These are phyloP conservation scores for Penicillium flavigenum DNA, from an alignment of 495 filamentous ascomycete species.

Conservation along the genomic window DNA sequence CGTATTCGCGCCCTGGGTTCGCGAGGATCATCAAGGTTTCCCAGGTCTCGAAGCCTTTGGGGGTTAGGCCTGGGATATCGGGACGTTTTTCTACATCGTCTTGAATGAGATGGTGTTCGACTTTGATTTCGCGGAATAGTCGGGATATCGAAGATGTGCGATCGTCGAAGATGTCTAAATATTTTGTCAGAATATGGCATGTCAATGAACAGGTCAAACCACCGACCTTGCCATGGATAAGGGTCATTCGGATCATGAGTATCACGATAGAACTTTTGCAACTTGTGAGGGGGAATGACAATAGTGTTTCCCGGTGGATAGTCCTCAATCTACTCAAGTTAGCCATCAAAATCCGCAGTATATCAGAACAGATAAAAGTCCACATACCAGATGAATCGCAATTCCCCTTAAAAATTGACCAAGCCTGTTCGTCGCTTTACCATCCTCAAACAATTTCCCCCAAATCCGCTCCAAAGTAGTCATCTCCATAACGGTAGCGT, in stretches of 20 bases:
- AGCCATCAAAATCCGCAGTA: constrained; percentile 14
- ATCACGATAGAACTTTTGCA: constrained; percentile 73
- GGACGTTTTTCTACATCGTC: constrained; percentile 57
- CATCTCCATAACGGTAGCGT: constrained; percentile 50
- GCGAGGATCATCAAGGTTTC: constrained; percentile 73
- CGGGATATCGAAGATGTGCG: constrained; percentile 60
- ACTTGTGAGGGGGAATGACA: constrained; percentile 79
- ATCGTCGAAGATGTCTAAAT: constrained; percentile 54
- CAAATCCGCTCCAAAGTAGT: constrained; percentile 69
- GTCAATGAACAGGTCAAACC: neutral
- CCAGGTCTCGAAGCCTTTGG: constrained; percentile 75
- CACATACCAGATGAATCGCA: constrained; percentile 72
- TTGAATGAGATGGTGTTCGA: constrained; percentile 81
- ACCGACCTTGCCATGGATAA: constrained; percentile 64
- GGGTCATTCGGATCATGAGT: constrained; percentile 61
- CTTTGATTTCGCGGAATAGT: constrained; percentile 73
- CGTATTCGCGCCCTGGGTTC: constrained; percentile 74
- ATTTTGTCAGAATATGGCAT: constrained; percentile 8
- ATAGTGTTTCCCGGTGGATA: constrained; percentile 70
- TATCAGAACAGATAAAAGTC: neutral
- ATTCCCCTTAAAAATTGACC: constrained; percentile 73
- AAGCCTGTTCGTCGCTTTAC: constrained; percentile 64
- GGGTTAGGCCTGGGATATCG: constrained; percentile 74
- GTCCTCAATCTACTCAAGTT: constrained; percentile 64
- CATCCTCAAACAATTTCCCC: constrained; percentile 73